Base-by-base conservation (phyloP, 2,329 filamentous ascomycete genomes). In the Fusarium neocosmosporiellum region DNA sequence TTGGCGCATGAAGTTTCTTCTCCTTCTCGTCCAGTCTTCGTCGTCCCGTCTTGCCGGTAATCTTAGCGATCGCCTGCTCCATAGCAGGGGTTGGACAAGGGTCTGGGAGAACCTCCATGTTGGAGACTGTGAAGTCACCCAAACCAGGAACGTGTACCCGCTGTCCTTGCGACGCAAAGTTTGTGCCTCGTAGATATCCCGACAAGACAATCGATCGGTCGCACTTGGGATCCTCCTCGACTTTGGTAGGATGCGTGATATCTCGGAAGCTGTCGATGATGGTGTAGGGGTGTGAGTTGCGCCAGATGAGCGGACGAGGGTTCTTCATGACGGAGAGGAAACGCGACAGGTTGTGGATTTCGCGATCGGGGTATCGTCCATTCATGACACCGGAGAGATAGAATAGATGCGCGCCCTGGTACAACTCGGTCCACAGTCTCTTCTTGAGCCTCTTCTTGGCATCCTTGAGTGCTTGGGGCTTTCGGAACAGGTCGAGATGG, bases 261-360 rank as follows among this genome's bases (percentile, higher is more conserved):
- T 99, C 96, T 76, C 97, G 89, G 83, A 98, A 97, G 72, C 95
- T 94, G 84, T 99, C 96, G 66, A 96, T 94, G 63, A 99, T 86
- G 66, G 94, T 91, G 81, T 99, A 99, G 6, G 96, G 95, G 85
- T 99, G 96, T 2, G 94, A 93, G 81, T 99, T 99, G 67, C 97
- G 90, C 96, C 96, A 99, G 46, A 99, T 88, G 33, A 99, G 86
- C n/a, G 96, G 96, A 67, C 96, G 89, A 6, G 97, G 96, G 80
- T 98, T 99, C 87, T 99, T 99, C 97, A 99, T 99, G 74, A 99
- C 95, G 22, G 94, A 97, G 74, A 99, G 87, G 82, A 99, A 99
- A 63, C 97, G 91, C 16, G 94, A 97, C 62, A 99, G 83, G 79
- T 99, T 99, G 84, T 98, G 94, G 18, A 99, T 91, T 83, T 99